Base-by-base conservation (phyloP, 2,329 filamentous ascomycete species). In the Trichoderma afroharzianum region DNA sequence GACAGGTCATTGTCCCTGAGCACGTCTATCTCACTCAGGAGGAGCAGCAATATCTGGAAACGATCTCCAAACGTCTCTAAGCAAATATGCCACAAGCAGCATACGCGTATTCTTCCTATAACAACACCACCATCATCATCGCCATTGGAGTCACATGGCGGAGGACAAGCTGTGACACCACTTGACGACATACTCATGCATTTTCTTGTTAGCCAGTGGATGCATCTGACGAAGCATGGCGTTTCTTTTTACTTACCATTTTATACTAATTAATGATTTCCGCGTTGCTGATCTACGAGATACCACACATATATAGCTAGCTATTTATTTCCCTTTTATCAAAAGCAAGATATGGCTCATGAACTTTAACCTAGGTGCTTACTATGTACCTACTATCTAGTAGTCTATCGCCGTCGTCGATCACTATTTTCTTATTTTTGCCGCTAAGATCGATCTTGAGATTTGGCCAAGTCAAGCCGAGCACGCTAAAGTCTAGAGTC, bases 21-120 rank as follows among this genome's bases (percentile, higher is more conserved):
- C 75, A 80, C 69, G 74, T 83, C 72, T 81, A 76, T 55, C 76
- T 83, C 24, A 81, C 78, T 68, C 81, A 80, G 18, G 81, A 83
- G 24, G 82, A 83, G 74, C 69, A 77, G 24, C 76, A 80, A 63
- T 67, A 81, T 12, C 70, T 83, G 36, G 81, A 83, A 73, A 78
- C 77, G 24, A 75, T 83, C 72, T 77, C 79, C 61, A 79, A 78
- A 47, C 75, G 81, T 26, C 71, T 82, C 50, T 82, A 74, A 71
- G 71, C n/a, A 7, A 50, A n/a, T 39, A 53, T 8, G 39, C 6
- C 1, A 50, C n/a, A 7, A 21, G 3, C 30, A 77, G 28, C 14
- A 70, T 21, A 32, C 8, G 30, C 30, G 32, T 36, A 32, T 43
- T 43, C 39, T n/a, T n/a, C 39, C 39, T 43, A 43, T 18, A 36